Conservation (phyloP, 225 moss, liverwort and hornwort genomes). For the Sphagnum tenellum region DNA sequence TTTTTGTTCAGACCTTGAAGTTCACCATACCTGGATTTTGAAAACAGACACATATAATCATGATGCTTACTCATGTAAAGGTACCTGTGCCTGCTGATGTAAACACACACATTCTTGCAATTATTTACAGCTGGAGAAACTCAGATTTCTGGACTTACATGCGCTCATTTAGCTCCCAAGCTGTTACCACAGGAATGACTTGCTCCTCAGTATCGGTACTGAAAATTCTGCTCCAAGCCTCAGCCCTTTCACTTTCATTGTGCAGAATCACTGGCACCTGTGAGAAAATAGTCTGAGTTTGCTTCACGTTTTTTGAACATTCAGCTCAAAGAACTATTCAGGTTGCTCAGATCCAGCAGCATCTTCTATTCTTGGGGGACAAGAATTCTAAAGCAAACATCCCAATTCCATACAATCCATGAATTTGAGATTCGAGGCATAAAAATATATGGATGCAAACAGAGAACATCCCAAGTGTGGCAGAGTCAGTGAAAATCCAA, state of each 20-base stretch:
- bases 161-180: constrained; percentile 94
- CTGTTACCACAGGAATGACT: constrained; percentile 79
- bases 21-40: constrained; percentile 60
- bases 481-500: too few species aligned
- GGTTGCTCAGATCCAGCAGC: too few species aligned
- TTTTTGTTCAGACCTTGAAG: constrained; percentile 90
- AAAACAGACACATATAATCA: background rate
- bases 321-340: background rate
- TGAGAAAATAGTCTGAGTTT: background rate
- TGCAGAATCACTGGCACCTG: constrained; percentile 89
- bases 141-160: constrained; percentile 55
- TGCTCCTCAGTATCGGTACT: constrained; percentile 61
- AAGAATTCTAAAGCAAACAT: too few species aligned
- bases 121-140: too few species aligned
- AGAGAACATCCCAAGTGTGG: too few species aligned
- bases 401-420: too few species aligned
- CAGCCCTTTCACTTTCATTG: constrained; percentile 80
- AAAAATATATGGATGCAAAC: too few species aligned
- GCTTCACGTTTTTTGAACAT: background rate
- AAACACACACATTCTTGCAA: too few species aligned
- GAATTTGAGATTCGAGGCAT: too few species aligned
- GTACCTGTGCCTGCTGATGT: too few species aligned
- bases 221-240: constrained; percentile 73
- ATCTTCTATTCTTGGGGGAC: too few species aligned
- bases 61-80: background rate